phyloP scores from a whole-genome alignment of 352 stramenopile genomes.

The Aphanomyces stellatus region DNA sequence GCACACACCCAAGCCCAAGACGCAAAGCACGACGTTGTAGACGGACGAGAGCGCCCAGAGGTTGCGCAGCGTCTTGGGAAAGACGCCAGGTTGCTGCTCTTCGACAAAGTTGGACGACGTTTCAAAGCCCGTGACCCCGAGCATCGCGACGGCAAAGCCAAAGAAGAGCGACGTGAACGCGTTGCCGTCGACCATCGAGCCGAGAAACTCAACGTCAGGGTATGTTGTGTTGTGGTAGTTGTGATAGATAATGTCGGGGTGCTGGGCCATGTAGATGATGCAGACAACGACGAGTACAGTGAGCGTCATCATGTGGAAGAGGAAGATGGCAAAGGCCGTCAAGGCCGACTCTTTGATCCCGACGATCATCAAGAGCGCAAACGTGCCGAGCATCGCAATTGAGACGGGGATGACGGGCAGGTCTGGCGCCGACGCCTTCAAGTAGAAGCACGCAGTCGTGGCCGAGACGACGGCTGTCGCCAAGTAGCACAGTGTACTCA shows the following conservation, averaged over 20 bases:
- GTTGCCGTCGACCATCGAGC: slow-evolving; percentile 29
- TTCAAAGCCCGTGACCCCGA: slow-evolving; percentile 88
- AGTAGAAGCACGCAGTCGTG: slow-evolving; percentile 48
- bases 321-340: slow-evolving; percentile 81
- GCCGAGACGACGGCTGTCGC: slow-evolving; percentile 73
- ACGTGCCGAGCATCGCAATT: slow-evolving; percentile 59
- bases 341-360: slow-evolving; percentile 80
- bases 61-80: slow-evolving; percentile 73
- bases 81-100: slow-evolving; percentile 77
- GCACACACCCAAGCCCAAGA: slow-evolving; percentile 72
- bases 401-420: slow-evolving; percentile 34
- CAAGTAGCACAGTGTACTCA: slow-evolving; percentile 88
- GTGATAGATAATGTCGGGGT: slow-evolving; percentile 39
- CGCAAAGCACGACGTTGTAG: slow-evolving; percentile 81
- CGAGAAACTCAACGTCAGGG: slow-evolving; percentile 42
- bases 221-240: slow-evolving; percentile 61
- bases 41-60: slow-evolving; percentile 82
- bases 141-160: slow-evolving; percentile 72
- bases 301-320: slow-evolving; percentile 72
- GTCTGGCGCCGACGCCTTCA: slow-evolving; percentile 37
- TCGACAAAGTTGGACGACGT: slow-evolving; percentile 87
- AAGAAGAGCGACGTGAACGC: slow-evolving; percentile 63
- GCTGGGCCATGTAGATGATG: slow-evolving; percentile 48
- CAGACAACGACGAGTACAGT: slow-evolving; percentile 52
- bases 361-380: slow-evolving; percentile 67